A percentile compares a stretch with the other conserved stretches of the same genome.
phyloP scores from a whole-genome alignment of 1,284 basidiomycete species.

The Lentinus polychrous region DNA sequence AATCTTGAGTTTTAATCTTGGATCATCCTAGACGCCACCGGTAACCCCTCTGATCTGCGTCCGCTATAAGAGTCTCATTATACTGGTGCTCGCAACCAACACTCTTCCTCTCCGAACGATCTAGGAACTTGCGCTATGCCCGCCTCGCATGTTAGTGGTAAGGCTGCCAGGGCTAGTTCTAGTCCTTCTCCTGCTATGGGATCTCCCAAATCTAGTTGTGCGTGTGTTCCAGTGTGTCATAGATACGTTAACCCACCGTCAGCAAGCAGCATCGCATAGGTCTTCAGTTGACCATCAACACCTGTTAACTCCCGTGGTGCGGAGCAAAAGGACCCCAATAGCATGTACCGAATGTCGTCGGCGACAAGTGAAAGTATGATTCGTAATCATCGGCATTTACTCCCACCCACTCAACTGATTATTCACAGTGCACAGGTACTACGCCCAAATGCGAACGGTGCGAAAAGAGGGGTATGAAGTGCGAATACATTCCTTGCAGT shows the following conservation, averaged over 20 bases:
- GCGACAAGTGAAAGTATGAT: slow-evolving; percentile 45
- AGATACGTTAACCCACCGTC: too few species aligned
- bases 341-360: slow-evolving; percentile 47
- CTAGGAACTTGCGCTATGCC: neutral
- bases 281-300: slow-evolving; percentile 12
- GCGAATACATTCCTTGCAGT: slow-evolving; percentile 26
- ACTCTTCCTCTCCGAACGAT: neutral
- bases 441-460: slow-evolving; percentile 27
- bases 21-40: slow-evolving; percentile 4
- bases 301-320: slow-evolving; percentile 22
- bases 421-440: slow-evolving; percentile 23
- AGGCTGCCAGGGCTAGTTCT: neutral
- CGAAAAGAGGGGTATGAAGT: slow-evolving; percentile 26
- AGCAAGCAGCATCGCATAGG: neutral
- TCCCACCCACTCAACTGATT: neutral
- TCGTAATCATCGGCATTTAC: neutral
- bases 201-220: too few species aligned
- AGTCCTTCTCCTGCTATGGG: too few species aligned
- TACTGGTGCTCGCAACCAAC: neutral
- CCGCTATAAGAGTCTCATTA: slow-evolving; percentile 5
- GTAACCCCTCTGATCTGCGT: slow-evolving; percentile 2
- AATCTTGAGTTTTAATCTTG: slow-evolving; percentile 3
- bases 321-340: slow-evolving; percentile 38
- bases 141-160: neutral
- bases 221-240: too few species aligned